Conservation (phyloP, 768 basidiomycete genomes). For the Phanerochaete sordida region DNA sequence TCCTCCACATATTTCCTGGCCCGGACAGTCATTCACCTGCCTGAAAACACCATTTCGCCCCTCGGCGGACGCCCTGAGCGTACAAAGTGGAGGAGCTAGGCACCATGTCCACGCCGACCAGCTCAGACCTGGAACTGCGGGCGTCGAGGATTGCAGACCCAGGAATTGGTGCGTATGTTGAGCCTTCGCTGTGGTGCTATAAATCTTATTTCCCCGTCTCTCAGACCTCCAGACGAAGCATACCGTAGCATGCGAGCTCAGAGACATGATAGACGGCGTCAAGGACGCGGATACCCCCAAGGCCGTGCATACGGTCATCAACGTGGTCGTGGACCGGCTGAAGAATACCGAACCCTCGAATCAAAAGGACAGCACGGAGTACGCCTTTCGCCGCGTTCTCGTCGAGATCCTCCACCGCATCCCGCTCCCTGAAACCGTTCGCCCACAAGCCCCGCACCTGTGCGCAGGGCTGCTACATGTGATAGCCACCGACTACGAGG, state of each 20-base stretch:
- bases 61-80: not conserved
- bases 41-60: not conserved
- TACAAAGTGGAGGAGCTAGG: not conserved
- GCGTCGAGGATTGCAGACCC: conserved; percentile 75
- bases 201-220: not conserved
- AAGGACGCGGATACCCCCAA: conserved; percentile 71
- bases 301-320: conserved; percentile 69
- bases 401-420: conserved; percentile 89
- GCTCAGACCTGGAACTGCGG: conserved; percentile 64
- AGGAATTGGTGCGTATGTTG: conserved; percentile 49
- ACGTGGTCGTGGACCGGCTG: conserved; percentile 68
- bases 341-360: conserved; percentile 65
- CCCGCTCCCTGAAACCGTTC: conserved; percentile 75
- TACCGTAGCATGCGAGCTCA: conserved; percentile 69
- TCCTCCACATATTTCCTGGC: not conserved
- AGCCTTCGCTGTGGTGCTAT: not conserved
- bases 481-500: conserved; percentile 90
- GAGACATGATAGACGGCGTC: conserved; percentile 78
- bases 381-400: conserved; percentile 81
- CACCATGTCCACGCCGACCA: conserved; percentile 42
- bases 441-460: conserved; percentile 61
- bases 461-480: conserved; percentile 81
- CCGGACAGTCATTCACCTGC: not conserved
- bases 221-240: conserved; percentile 71
- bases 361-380: conserved; percentile 65